These are phyloP conservation scores for Nakazawaea sp. DNA, from an alignment of 805 yeast genomes.

Conservation along the genomic window DNA sequence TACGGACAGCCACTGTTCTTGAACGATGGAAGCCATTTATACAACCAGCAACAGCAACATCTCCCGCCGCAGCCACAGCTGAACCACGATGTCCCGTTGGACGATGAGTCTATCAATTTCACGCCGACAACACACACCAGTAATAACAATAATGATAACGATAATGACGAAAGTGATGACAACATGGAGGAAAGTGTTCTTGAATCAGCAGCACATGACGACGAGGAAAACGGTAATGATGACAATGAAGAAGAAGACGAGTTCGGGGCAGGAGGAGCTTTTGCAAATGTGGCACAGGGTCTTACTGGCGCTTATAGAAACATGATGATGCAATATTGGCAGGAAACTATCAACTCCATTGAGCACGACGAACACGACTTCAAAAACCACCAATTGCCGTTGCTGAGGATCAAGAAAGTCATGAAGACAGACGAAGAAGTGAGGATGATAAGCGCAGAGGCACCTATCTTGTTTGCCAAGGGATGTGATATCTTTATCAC, in stretches of 20 bases:
- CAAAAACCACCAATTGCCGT: conserved; percentile 88
- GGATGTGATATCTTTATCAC: conserved; percentile 97
- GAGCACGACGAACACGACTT: conserved; percentile 88
- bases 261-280: conserved; percentile 29
- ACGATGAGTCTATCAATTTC: no score
- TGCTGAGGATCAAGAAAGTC: conserved; percentile 93
- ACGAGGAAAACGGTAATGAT: conserved; percentile 20
- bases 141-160: no score
- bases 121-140: no score
- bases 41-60: no score
- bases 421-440: conserved; percentile 98
- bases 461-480: conserved; percentile 94
- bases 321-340: conserved; percentile 96
- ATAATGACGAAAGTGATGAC: no score
- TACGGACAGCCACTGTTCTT: no score
- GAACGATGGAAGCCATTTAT: no score
- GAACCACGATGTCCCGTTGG: no score
- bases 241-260: conserved; percentile 24
- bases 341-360: conserved; percentile 84
- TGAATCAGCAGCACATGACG: no score
- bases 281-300: conserved; percentile 87
- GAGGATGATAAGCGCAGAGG: conserved; percentile 96
- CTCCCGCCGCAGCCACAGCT: no score
- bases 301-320: conserved; percentile 74
- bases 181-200: no score